phyloP scores from a whole-genome alignment of 192 early-diverging fungal genomes.

The Dissophora globulifera region DNA sequence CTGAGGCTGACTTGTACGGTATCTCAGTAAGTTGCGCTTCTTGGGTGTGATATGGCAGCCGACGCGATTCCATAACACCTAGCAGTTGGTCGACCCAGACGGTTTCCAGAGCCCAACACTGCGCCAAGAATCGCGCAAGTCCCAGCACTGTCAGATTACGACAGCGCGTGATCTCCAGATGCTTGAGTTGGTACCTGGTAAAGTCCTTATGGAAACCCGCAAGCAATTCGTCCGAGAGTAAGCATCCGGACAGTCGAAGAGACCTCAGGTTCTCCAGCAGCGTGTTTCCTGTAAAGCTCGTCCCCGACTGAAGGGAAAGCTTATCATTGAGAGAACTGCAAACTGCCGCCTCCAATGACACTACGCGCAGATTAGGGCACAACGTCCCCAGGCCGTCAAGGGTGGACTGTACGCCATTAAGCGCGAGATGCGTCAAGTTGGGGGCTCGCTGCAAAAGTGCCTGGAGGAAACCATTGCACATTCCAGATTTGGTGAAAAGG shows the following conservation, averaged over 20 bases:
- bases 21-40: no score
- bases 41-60: no score
- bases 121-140: slow-evolving; percentile 9
- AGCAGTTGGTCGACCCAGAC: slow-evolving; percentile 2
- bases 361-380: slow-evolving; percentile 4
- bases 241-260: background rate
- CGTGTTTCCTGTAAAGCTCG: background rate
- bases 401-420: background rate
- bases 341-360: slow-evolving; percentile 11
- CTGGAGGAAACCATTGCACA: background rate
- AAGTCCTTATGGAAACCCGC: background rate
- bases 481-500: background rate
- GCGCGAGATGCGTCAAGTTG: background rate
- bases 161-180: slow-evolving; percentile 8
- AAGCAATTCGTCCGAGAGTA: background rate
- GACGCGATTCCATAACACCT: no score
- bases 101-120: slow-evolving; percentile 14
- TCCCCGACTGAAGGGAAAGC: no score
- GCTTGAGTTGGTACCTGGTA: background rate
- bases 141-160: background rate
- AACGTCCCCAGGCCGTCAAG: slow-evolving; percentile 1
- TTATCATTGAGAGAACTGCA: background rate
- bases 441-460: slow-evolving; percentile 7
- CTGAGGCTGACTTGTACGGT: no score
- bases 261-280: background rate